Evolutionary conservation across 2,329 filamentous ascomycete species (phyloP).

Genomic region (Orbilia quercus): DNA sequence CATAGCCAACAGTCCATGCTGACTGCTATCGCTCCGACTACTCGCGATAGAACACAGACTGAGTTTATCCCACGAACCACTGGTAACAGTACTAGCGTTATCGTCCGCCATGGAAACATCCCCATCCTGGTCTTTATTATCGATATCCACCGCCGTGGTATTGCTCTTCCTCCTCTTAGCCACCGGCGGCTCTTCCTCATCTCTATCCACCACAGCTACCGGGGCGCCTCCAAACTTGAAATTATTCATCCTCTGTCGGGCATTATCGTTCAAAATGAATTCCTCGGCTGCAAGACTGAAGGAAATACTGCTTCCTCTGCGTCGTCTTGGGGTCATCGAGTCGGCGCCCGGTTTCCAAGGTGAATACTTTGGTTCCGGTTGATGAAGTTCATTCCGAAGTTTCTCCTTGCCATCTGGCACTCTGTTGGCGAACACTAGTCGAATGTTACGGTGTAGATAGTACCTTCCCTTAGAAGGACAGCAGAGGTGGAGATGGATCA

Average conservation of each 20-base stretch:
- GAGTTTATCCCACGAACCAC: slow-evolving; percentile 53
- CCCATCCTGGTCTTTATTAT: slow-evolving; percentile 29
- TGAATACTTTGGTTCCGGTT: slow-evolving; percentile 86
- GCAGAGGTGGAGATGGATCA: slow-evolving; percentile 93
- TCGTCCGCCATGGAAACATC: slow-evolving; percentile 50
- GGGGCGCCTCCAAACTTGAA: slow-evolving; percentile 40
- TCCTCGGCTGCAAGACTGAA: slow-evolving; percentile 45
- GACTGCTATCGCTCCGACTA: slow-evolving; percentile 41
- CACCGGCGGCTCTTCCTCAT: slow-evolving; percentile 33
- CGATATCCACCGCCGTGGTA: slow-evolving; percentile 1
- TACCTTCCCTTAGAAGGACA: slow-evolving; percentile 83
- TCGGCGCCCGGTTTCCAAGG: slow-evolving; percentile 75
- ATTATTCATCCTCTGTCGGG: slow-evolving; percentile 46
- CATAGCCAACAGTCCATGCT: slow-evolving; percentile 46
- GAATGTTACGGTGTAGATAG: slow-evolving; percentile 89
- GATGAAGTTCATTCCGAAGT: slow-evolving; percentile 86
- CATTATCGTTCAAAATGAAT: slow-evolving; percentile 46
- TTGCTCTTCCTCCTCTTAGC: neutral
- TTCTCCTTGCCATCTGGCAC: slow-evolving; percentile 96
- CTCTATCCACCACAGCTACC: slow-evolving; percentile 7
- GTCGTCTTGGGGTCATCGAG: slow-evolving; percentile 58
- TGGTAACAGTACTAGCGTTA: slow-evolving; percentile 29
- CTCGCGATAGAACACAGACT: slow-evolving; percentile 39
- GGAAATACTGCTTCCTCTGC: slow-evolving; percentile 45
- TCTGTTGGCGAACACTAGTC: slow-evolving; percentile 95